Evolutionary conservation across 352 stramenopile species (phyloP).

Genomic region (Pythium monospermum): DNA sequence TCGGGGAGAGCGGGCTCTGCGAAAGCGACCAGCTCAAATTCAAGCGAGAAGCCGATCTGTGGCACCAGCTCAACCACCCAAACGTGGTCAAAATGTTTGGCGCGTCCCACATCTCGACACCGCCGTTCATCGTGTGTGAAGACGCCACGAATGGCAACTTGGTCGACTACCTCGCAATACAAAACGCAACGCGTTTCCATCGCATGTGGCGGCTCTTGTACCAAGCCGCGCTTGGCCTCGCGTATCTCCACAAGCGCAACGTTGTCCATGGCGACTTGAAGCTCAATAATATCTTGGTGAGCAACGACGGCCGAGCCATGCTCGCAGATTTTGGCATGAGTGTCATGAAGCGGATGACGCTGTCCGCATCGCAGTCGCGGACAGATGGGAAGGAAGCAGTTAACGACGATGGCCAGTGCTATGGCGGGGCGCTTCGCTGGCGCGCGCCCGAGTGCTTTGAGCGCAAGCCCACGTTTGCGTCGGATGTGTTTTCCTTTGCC

Average conservation of each 20-base stretch:
- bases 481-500: conserved; percentile 4
- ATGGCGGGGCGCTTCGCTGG: too few relatives aligned
- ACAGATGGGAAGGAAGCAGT: too few relatives aligned
- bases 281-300: background rate
- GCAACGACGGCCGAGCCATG: background rate
- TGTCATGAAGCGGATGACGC: too few relatives aligned
- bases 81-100: conserved; percentile 23
- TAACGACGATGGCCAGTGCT: too few relatives aligned
- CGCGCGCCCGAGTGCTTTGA: too few relatives aligned
- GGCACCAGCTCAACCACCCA: conserved; percentile 21
- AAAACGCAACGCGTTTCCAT: too few relatives aligned
- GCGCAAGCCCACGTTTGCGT: background rate
- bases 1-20: background rate
- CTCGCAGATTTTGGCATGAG: background rate
- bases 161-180: too few relatives aligned
- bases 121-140: conserved; percentile 22
- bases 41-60: conserved; percentile 15
- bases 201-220: background rate
- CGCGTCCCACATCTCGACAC: conserved; percentile 19
- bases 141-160: conserved; percentile 17
- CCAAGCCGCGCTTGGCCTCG: background rate
- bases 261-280: conserved; percentile 1
- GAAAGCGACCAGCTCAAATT: background rate
- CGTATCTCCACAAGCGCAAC: background rate
- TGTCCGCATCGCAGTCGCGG: too few relatives aligned